Percentiles rank a stretch among this genome's conserved stretches.
Conservation (phyloP, 208 protist species). For the Sergeia podlipaevii region DNA sequence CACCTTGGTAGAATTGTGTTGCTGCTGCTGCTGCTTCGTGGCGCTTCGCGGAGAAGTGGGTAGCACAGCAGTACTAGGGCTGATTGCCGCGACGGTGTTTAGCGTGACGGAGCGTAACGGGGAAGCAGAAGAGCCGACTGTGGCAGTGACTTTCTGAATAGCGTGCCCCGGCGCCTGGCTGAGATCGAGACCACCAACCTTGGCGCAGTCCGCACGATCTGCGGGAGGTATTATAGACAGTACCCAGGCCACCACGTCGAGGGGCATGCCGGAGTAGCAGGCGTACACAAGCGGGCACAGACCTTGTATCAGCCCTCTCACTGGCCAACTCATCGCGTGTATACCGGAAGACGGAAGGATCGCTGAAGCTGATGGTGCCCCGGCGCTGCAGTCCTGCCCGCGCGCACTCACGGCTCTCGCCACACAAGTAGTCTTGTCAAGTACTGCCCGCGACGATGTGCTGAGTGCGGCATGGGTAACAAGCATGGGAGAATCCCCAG, state of each 20-base stretch:
- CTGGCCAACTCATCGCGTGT: conserved; percentile 18
- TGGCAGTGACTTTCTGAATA: no score
- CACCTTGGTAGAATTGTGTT: no score
- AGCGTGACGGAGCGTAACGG: no score
- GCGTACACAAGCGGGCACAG: conserved; percentile 24
- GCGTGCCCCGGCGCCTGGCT: not conserved
- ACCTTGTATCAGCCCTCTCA: conserved; percentile 15
- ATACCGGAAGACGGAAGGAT: conserved; percentile 8
- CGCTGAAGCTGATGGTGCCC: not conserved
- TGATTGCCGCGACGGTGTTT: no score
- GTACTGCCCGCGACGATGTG: not conserved
- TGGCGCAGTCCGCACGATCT: conserved; percentile 13
- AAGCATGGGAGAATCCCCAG: no score
- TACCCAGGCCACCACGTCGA: conserved; percentile 5
- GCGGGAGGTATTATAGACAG: conserved; percentile 20
- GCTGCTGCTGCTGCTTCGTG: no score
- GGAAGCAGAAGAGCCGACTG: no score
- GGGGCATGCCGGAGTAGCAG: conserved; percentile 15
- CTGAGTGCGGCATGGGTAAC: not conserved
- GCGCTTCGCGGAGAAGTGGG: no score
- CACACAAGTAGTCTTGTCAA: not conserved
- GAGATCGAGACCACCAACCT: conserved; percentile 9
- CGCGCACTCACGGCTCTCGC: not conserved
- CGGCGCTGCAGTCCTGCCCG: not conserved
- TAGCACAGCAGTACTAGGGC: no score